phyloP scores from a whole-genome alignment of 1,284 basidiomycete genomes.

The Pseudozyma thailandica region DNA sequence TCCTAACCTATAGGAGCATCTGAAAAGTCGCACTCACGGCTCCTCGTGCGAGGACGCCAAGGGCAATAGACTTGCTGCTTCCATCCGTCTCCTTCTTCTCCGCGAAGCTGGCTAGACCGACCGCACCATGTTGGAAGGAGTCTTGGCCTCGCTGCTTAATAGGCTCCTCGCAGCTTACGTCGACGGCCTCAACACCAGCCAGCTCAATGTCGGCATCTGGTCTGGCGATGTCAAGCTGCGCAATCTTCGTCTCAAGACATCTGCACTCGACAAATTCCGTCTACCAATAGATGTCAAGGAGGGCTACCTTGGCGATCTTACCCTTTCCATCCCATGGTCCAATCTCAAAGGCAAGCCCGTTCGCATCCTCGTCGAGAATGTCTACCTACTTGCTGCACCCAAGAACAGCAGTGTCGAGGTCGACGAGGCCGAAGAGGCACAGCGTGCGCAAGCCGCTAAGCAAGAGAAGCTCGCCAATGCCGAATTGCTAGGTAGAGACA shows the following conservation, averaged over 20 bases:
- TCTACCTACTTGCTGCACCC: constrained; percentile 91
- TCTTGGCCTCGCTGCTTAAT: constrained; percentile 72
- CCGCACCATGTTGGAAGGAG: constrained; percentile 64
- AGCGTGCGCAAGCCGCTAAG: constrained; percentile 84
- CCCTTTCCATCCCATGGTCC: constrained; percentile 93
- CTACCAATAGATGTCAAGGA: constrained; percentile 95
- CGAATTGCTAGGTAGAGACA: constrained; percentile 75
- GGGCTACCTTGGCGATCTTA: constrained; percentile 89
- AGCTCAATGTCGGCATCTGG: constrained; percentile 93
- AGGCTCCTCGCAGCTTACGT: constrained; percentile 94
- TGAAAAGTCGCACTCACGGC: too few relatives aligned
- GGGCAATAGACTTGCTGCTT: too few relatives aligned
- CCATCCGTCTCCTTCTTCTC: too few relatives aligned
- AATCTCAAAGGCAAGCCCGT: constrained; percentile 93
- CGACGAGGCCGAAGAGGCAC: constrained; percentile 86
- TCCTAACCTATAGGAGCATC: too few relatives aligned
- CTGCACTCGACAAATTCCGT: constrained; percentile 93
- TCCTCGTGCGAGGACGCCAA: too few relatives aligned
- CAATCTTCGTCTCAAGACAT: constrained; percentile 85
- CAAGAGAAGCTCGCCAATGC: constrained; percentile 87
- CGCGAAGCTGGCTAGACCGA: background rate
- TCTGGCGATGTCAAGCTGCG: constrained; percentile 88
- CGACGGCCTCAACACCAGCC: constrained; percentile 92
- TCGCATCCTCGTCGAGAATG: constrained; percentile 90
- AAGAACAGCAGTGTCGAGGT: constrained; percentile 77